Base-by-base conservation (phyloP, 805 yeast species). In the Myxozyma neotropica region DNA sequence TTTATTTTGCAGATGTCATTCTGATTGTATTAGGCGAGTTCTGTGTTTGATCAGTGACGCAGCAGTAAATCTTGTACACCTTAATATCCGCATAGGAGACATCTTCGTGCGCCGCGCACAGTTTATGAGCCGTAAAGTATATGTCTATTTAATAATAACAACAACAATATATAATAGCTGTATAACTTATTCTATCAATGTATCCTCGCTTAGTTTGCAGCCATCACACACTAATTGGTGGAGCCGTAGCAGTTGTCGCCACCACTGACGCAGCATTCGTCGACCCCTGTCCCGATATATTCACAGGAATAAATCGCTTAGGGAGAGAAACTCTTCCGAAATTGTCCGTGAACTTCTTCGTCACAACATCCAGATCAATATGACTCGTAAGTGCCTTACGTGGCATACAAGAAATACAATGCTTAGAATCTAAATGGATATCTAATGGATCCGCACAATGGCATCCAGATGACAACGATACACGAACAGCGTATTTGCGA, bases 361-460 rank as follows among this genome's bases (percentile, higher is more conserved):
- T 82, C 24, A 94, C 93, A 69, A 89, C 82, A 70, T 90, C 96
- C 81, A 90, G 83, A 71, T 94, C 99, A 72, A 94, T 78, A 74
- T 94, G 97, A 71, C 96, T 84, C 0, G 99, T 94, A 68, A 94
- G 79, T 58, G 89, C 86, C 55, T 91, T 84, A 69, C 94, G 84
- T 48, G 97, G 96, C 68, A 94, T 94, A 71, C 97, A 93, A 26
- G 97, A 92, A 64, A 94, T 94, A 74, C 94, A 93, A 75, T 94
- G 99, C 71, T 90, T 92, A 47, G 90, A 93, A 75, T 94, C 99
- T 48, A 94, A 79, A 73, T 93, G 97, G 47, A 95, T 96, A 75
- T 94, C 99, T 65, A 94, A 80, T 27, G 99, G 99, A 73, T 93
- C 96, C 70, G 91, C 96, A 0, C 98, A 92, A 75, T 94, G 97